These are phyloP conservation scores for Meyerozyma guilliermondii DNA, from an alignment of 1,139 yeast species.

Conservation along the genomic window DNA sequence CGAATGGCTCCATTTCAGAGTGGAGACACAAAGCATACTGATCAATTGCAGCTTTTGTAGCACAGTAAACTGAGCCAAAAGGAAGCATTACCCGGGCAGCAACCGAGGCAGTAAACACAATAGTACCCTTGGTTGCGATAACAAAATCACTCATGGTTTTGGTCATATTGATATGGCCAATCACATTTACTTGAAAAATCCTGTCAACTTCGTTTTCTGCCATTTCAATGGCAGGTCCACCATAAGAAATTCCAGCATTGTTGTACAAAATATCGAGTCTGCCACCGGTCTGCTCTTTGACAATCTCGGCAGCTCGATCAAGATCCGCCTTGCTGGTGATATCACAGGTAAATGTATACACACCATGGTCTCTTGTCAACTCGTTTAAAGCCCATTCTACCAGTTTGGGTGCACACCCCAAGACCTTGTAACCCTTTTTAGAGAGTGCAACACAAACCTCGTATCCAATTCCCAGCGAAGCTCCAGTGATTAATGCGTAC, in stretches of 20 bases:
- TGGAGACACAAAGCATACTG: slow-evolving; percentile 20
- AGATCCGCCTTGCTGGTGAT: slow-evolving; percentile 25
- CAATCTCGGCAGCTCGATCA: slow-evolving; percentile 16
- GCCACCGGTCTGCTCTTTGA: slow-evolving; percentile 30
- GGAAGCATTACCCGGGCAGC: slow-evolving; percentile 32
- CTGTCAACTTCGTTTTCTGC: slow-evolving; percentile 20
- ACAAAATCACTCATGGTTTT: slow-evolving; percentile 27
- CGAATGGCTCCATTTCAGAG: slow-evolving; percentile 28
- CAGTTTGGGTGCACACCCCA: slow-evolving; percentile 27
- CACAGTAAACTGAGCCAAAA: slow-evolving; percentile 29
- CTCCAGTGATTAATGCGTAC: slow-evolving; percentile 35
- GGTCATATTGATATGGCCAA: slow-evolving; percentile 36
- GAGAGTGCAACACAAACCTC: slow-evolving; percentile 23
- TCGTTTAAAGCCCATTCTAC: slow-evolving; percentile 22
- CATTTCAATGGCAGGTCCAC: slow-evolving; percentile 31
- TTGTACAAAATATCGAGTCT: slow-evolving; percentile 58
- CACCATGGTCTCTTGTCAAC: slow-evolving; percentile 22
- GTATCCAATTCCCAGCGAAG: slow-evolving; percentile 38
- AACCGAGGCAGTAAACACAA: slow-evolving; percentile 35
- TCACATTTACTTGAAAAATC: slow-evolving; percentile 28
- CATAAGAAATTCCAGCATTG: slow-evolving; percentile 50
- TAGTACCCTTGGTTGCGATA: slow-evolving; percentile 30
- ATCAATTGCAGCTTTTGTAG: slow-evolving; percentile 31
- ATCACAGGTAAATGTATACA: slow-evolving; percentile 28
- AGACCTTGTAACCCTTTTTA: slow-evolving; percentile 29